phyloP scores from a whole-genome alignment of 192 early-diverging fungal species.

The Coemansia sp. region DNA sequence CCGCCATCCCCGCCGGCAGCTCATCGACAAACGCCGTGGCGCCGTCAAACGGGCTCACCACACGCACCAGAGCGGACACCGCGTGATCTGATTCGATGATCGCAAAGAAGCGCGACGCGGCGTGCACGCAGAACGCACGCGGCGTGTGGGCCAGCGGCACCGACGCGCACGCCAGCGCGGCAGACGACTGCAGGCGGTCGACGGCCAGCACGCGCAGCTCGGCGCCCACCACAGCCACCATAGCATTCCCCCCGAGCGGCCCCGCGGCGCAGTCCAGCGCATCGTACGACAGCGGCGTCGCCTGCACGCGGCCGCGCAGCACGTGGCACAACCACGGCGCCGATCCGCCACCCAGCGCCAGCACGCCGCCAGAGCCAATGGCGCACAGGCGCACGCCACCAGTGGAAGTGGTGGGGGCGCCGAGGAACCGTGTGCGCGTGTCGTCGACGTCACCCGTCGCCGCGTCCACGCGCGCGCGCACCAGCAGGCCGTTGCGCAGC shows the following conservation, averaged over 20 bases:
- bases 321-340: conserved; percentile 94
- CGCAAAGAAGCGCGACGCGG: conserved; percentile 79
- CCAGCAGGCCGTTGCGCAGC: conserved; percentile 84
- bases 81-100: conserved; percentile 87
- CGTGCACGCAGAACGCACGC: conserved; percentile 75
- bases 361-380: conserved; percentile 70
- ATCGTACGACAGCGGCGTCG: conserved; percentile 89
- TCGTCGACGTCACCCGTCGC: conserved; percentile 83
- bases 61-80: conserved; percentile 70
- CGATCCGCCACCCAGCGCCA: conserved; percentile 82
- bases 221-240: conserved; percentile 86
- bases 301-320: conserved; percentile 68
- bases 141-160: conserved; percentile 83
- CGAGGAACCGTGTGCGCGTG: conserved; percentile 83
- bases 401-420: no score
- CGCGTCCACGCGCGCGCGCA: conserved; percentile 84
- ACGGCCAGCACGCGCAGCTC: conserved; percentile 86
- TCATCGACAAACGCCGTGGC: conserved; percentile 73
- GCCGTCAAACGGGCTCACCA: conserved; percentile 77
- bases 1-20: no score
- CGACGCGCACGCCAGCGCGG: conserved; percentile 65
- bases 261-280: conserved; percentile 81
- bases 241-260: conserved; percentile 79
- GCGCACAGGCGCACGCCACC: conserved; percentile 82
- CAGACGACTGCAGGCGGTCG: conserved; percentile 78